A percentile compares a stretch with the other conserved stretches of the same genome.
phyloP scores from a whole-genome alignment of 2,329 filamentous ascomycete species.

The Sarocladium strictum region DNA sequence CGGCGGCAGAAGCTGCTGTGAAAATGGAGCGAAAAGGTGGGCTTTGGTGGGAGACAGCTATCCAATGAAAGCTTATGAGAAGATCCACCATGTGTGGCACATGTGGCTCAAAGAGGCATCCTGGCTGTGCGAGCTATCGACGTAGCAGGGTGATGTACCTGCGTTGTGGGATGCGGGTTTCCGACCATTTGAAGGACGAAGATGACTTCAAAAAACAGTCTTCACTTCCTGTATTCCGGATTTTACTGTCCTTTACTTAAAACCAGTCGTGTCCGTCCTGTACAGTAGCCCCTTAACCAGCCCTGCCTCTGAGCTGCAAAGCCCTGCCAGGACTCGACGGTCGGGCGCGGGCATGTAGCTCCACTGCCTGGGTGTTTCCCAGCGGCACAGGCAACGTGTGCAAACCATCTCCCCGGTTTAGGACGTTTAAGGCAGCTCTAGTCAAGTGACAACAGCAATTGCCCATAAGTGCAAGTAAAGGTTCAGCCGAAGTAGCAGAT shows the following conservation, averaged over 20 bases:
- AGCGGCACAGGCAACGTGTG: neutral
- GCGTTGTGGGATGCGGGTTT: neutral
- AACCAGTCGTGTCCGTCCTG: neutral
- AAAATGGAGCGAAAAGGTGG: conserved; percentile 10
- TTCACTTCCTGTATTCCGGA: too few species aligned
- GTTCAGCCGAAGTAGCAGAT: too few species aligned
- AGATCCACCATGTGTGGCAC: neutral
- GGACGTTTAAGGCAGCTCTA: neutral
- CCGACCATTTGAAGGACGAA: neutral
- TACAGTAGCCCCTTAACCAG: too few species aligned
- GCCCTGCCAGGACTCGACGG: neutral
- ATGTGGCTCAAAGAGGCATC: neutral
- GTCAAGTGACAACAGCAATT: too few species aligned
- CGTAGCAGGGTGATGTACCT: neutral
- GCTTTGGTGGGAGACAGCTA: conserved; percentile 5
- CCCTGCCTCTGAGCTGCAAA: too few species aligned
- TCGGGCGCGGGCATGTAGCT: neutral
- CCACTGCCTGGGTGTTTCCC: neutral
- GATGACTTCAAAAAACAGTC: neutral
- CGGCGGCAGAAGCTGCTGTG: conserved; percentile 3
- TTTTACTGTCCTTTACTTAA: too few species aligned
- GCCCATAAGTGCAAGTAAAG: too few species aligned
- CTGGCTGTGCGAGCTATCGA: neutral
- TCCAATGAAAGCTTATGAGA: neutral
- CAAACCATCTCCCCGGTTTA: neutral